phyloP scores from a whole-genome alignment of 345 rosid species.

The Eucalyptus curtisii region DNA sequence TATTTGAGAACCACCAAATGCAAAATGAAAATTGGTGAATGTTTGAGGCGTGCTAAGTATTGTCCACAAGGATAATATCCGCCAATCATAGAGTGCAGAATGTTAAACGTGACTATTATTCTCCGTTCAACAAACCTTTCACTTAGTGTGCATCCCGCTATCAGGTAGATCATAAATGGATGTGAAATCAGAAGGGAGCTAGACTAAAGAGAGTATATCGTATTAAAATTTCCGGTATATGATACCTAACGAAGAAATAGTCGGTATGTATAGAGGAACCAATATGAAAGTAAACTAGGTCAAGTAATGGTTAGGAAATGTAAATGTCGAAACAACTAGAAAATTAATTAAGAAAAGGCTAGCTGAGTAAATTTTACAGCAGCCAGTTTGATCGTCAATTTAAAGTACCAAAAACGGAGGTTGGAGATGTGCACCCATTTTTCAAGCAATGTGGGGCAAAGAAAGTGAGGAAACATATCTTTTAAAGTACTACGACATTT shows the following conservation, averaged over 20 bases:
- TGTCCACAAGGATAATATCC: not conserved
- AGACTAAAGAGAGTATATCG: not conserved
- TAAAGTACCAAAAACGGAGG: not conserved
- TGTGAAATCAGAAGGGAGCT: not conserved
- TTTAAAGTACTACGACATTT: not conserved
- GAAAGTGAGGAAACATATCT: not conserved
- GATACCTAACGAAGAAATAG: not conserved
- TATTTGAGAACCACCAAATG: not conserved
- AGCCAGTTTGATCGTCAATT: not conserved
- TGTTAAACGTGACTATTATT: not conserved
- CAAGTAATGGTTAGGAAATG: not conserved
- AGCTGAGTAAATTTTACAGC: not conserved
- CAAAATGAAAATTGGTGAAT: not conserved
- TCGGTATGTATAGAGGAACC: not conserved
- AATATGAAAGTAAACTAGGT: not conserved
- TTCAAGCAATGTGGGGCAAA: not conserved
- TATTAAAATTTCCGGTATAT: not conserved
- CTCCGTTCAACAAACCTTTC: not conserved
- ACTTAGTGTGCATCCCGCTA: not conserved
- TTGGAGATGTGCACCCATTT: not conserved
- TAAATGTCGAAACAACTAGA: not conserved
- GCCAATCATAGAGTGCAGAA: not conserved
- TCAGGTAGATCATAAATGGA: not conserved
- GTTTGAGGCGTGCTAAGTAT: not conserved
- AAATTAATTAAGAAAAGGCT: not conserved